These are phyloP conservation scores for Senecio squalidus DNA, from an alignment of 140 eudicot species.

Conservation along the genomic window DNA sequence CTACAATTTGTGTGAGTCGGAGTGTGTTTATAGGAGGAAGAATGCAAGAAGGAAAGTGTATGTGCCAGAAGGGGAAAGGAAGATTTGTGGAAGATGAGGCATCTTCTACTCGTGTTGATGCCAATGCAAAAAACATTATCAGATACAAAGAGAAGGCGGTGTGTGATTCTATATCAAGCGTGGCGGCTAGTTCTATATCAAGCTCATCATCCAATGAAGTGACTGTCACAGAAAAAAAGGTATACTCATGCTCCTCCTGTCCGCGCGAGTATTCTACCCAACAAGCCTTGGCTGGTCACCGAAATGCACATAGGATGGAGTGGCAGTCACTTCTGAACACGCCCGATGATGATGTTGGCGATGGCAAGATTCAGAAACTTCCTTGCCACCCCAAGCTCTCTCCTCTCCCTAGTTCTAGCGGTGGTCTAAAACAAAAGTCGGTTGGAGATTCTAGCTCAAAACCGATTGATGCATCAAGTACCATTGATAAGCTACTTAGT, in stretches of 20 bases:
- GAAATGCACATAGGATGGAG: conserved; percentile 17
- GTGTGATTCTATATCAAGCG: too few relatives aligned
- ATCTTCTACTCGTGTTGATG: conserved; percentile 7
- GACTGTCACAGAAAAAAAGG: neutral
- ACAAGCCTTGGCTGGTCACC: conserved; percentile 32
- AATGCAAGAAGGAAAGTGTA: conserved; percentile 3
- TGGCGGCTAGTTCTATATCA: neutral
- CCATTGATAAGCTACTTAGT: neutral
- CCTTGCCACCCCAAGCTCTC: neutral
- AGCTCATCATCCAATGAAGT: conserved; percentile 7
- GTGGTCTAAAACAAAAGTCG: neutral
- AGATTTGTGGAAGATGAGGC: neutral
- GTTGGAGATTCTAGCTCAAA: neutral
- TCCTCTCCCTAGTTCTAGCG: neutral
- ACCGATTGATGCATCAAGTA: neutral
- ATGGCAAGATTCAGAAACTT: conserved; percentile 3
- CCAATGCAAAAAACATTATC: neutral
- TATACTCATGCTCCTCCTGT: conserved; percentile 17
- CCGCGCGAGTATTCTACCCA: conserved; percentile 19
- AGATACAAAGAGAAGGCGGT: neutral
- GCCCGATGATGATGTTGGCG: neutral
- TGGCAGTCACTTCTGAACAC: conserved; percentile 7
- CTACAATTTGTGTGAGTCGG: neutral
- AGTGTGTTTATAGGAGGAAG: conserved; percentile 4
- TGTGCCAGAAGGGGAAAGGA: conserved; percentile 1